These are phyloP conservation scores for Cyclospora cayetanensis DNA, from an alignment of 169 alveolate species.

Conservation along the genomic window DNA sequence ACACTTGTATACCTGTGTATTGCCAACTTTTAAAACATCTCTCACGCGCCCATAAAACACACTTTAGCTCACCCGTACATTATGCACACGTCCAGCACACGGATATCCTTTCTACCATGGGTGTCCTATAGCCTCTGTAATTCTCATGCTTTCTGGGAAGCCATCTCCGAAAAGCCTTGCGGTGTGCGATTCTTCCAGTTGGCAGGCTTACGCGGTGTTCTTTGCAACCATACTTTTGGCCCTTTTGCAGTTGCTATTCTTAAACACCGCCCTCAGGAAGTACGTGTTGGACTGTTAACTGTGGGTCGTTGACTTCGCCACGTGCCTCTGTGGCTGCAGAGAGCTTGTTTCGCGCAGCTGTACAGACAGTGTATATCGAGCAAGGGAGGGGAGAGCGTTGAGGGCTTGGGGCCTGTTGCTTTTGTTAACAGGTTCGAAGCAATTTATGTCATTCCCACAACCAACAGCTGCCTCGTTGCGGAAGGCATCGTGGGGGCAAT, in stretches of 20 bases:
- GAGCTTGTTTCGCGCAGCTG: no score
- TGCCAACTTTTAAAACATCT: no score
- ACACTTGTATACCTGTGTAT: not conserved
- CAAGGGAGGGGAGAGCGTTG: no score
- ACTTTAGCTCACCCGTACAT: not conserved
- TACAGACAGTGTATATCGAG: no score
- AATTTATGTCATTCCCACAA: conserved; percentile 65
- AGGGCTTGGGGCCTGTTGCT: not conserved
- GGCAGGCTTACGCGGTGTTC: conserved; percentile 63
- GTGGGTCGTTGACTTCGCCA: no score
- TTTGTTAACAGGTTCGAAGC: conserved; percentile 60
- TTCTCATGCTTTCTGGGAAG: not conserved
- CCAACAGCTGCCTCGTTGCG: conserved; percentile 66
- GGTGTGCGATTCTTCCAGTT: conserved; percentile 63
- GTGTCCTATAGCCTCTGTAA: not conserved
- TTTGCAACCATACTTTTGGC: conserved; percentile 12
- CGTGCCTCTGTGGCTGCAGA: no score
- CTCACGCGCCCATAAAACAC: no score
- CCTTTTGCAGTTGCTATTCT: conserved; percentile 47
- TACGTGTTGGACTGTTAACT: no score
- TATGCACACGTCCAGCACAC: not conserved
- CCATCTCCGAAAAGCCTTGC: no score
- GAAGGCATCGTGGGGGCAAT: conserved; percentile 66
- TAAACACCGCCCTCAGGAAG: conserved; percentile 59
- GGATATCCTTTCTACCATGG: not conserved